Base-by-base conservation (phyloP, 306 rosid genomes). In the Trifolium repens region DNA sequence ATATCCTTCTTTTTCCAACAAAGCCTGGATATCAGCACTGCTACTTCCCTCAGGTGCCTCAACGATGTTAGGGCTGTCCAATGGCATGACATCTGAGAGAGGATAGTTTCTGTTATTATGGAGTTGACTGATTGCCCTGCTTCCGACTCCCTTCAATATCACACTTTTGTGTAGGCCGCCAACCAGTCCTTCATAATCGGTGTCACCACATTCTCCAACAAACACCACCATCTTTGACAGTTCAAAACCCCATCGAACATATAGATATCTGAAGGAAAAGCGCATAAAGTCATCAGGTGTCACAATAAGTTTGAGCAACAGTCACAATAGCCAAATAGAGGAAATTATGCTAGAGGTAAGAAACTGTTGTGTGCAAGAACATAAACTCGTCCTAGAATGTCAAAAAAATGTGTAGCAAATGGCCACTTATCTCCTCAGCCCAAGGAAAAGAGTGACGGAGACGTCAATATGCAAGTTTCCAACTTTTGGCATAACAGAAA, bases 161-260 rank as follows among this genome's bases (percentile, higher is more conserved):
- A 96, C 90, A 74, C 93, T 96, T 79, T 69, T 89, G 80, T 96
- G 99, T 39, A 83, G 17, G 71, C 99, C 99, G 24, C 92, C 93
- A 47, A 96, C 89, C 78, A 96, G 78, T 55, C 93, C 99, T 85
- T 96, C 99, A n/a, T 90, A 96, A 76, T 96, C 99, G 0, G 99
- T 90, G 84, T 96, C 98, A 35, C 99, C 99, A 10, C 91, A 84
- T 65, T 92, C 99, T 74, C 99, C 99, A 17, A 88, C 97, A 71
- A 96, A 81, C 60, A 96, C 99, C 65, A 92, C 96, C 93, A 96
- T 88, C 81, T 89, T 96, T 8, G 99, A 87, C 70, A 96, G 84
- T 62, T 92, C 99, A 74, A 90, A 89, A 35, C 98, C 98, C 99
- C 99, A 96, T 72, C 99, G 89, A 75, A 96, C 89, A 42, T 86